A percentile compares a stretch with the other conserved stretches of the same genome.
Conservation (phyloP, 257 asterid species). For the Solanum pimpinellifolium region DNA sequence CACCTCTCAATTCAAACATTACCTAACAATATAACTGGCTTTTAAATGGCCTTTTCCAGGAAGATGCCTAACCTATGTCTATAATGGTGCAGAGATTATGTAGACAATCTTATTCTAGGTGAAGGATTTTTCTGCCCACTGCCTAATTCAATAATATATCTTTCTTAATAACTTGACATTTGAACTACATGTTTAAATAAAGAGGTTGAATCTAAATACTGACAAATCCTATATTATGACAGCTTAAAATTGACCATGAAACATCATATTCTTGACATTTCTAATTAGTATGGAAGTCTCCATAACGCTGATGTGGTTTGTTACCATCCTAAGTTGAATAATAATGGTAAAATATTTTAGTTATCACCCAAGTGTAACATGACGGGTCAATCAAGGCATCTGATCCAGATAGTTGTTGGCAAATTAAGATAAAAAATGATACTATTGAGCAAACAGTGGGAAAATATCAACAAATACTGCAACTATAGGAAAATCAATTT, state of each 20-base stretch:
- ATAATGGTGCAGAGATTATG: not conserved
- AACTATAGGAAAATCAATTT: not conserved
- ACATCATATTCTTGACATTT: not conserved
- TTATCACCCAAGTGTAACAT: not conserved
- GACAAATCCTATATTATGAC: not conserved
- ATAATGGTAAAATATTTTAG: not conserved
- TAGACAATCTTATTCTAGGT: not conserved
- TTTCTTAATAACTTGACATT: not conserved
- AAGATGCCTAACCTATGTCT: not conserved
- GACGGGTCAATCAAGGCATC: not conserved
- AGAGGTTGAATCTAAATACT: not conserved
- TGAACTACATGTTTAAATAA: not conserved
- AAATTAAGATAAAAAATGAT: not conserved
- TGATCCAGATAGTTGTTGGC: not conserved
- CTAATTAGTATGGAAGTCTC: not conserved
- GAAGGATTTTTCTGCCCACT: not conserved
- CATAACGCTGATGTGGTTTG: not conserved
- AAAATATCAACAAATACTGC: not conserved
- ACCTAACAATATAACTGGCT: not conserved
- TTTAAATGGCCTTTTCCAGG: not conserved
- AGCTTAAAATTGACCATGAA: not conserved
- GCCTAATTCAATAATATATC: not conserved
- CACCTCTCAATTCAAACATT: not conserved
- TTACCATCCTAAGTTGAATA: not conserved
- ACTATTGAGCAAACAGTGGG: not conserved